Base-by-base conservation (phyloP, 78 protist genomes). In the Dictyostelium intermedium region DNA sequence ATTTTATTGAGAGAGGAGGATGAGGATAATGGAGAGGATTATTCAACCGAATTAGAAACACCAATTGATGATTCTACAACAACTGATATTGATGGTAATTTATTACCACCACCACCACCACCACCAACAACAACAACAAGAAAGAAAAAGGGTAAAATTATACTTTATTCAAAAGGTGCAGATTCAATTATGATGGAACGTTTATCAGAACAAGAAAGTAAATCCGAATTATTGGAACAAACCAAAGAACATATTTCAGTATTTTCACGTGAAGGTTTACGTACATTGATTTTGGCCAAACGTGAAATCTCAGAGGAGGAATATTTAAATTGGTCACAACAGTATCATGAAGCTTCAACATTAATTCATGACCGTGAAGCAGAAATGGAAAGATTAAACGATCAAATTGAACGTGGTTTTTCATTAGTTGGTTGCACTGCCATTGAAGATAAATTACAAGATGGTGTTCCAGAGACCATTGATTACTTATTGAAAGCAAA, bases 391-490 rank as follows among this genome's bases (percentile, higher is more conserved):
- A 35, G 2, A 27, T 61, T 47, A 11, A 3, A 32, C n/a, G 96
- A 50, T 27, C 70, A 47, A 82, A 82, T 98, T 27, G 99, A 98
- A 84, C 10, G 61, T 27, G 76, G 70, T 43, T 56, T 98, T 23
- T 0, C 0, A 13, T 82, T 96, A 18, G 10, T 98, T 23, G 98
- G 98, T 11, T 85, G 89, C 25, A 96, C 98, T 4, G 99, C 98
- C 27, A 81, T 98, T 76, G 98, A 97, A 50, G 99, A 98, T 92
- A 74, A 80, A 73, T 94, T 98, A 30, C 98, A 98, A 84, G 97
- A 37, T 13, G 97, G 91, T 23, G 98, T 98, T 6, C 97, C 98
- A 6, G 97, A 93, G 13, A 37, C 98, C 1, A 93, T 98, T 50
- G 82, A 27, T 11, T 10, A 30, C 20, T 91, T 98, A 23, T 5